Evolutionary conservation across 129 eudicot species (phyloP).

Genomic region (Escallonia rubra): DNA sequence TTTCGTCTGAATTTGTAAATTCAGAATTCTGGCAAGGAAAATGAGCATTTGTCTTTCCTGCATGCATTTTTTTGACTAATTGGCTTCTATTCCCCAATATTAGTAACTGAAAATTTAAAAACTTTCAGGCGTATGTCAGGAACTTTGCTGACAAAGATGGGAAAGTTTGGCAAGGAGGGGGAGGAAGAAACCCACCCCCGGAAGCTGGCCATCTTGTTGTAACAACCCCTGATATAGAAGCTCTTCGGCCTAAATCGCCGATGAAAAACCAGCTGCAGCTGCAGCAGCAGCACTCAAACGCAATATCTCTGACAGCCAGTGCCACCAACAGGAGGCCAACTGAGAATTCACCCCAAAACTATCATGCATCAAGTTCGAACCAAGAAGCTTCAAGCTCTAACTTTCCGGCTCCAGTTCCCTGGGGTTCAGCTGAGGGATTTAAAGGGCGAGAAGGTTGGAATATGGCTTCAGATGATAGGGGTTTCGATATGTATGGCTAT

Average conservation of each 20-base stretch:
- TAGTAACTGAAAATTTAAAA: neutral
- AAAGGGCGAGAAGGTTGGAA: constrained; percentile 32
- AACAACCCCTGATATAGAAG: constrained; percentile 83
- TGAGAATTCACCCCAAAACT: constrained; percentile 60
- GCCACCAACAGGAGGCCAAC: constrained; percentile 45
- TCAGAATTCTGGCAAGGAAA: too few species aligned
- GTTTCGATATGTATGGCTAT: constrained; percentile 73
- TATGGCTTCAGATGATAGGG: constrained; percentile 51
- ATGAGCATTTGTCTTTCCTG: too few species aligned
- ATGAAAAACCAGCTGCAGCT: constrained; percentile 95
- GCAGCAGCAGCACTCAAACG: constrained; percentile 59
- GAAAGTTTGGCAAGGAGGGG: constrained; percentile 72
- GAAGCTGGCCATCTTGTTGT: constrained; percentile 87
- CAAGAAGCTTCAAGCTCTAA: constrained; percentile 76
- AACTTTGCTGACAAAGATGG: constrained; percentile 87
- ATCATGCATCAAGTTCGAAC: constrained; percentile 41
- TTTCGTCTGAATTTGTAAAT: too few species aligned
- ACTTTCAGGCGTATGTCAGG: constrained; percentile 53
- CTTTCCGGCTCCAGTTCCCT: constrained; percentile 49
- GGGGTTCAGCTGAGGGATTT: constrained; percentile 58
- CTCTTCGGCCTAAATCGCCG: constrained; percentile 94
- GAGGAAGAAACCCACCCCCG: constrained; percentile 92
- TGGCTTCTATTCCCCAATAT: neutral
- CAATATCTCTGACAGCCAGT: constrained; percentile 62
- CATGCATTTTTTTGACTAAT: too few species aligned